Evolutionary conservation across 1,139 yeast genomes (phyloP), one percentile per base, ranked within the genome.

Genomic region (Pichia sp.): DNA sequence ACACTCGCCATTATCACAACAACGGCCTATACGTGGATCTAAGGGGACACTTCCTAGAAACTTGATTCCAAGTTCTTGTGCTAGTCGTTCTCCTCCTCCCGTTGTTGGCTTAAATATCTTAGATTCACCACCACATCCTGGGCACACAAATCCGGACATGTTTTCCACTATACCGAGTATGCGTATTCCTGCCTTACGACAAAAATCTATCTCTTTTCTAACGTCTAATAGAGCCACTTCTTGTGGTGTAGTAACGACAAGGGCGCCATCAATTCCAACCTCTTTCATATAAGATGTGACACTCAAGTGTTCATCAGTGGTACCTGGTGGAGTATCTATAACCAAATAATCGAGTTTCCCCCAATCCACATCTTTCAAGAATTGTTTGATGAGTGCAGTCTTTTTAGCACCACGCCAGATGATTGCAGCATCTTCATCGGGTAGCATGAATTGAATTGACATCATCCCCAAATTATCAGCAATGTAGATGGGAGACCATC

Each of bases 81-180:
- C 93, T 37, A 93, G 63, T 25, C 78, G 75, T 48, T 74, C 70
- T 7, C 97, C 99, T 15, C 99, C 99, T 13, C 98, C 98, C 1
- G 98, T 93, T 4, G 97, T 91, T 24, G 97, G 86, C 46, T 81
- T 82, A 61, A 93, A 93, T 11, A 93, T 88, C 51, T 81, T 78
- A 0, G 95, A 83, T 58, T 87, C 86, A 8, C 94, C 94, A 44
- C 84, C 74, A 59, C 99, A 93, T 49, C 69, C 77, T 5, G 98
- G 98, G 56, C 99, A 93, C 13, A 93, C 97, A 63, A 93, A 93
- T 2, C 98, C 98, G 6, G 95, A 77, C 99, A 93, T 93, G 57
- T 93, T 93, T 56, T 93, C 99, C 22, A 93, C 96, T 20, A 93
- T 60, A 0, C 99, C 99, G 37, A 91, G 59, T 4, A 93, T 73